Evolutionary conservation across 2,329 filamentous ascomycete genomes (phyloP).

Genomic region (Sclerotinia glacialis): DNA sequence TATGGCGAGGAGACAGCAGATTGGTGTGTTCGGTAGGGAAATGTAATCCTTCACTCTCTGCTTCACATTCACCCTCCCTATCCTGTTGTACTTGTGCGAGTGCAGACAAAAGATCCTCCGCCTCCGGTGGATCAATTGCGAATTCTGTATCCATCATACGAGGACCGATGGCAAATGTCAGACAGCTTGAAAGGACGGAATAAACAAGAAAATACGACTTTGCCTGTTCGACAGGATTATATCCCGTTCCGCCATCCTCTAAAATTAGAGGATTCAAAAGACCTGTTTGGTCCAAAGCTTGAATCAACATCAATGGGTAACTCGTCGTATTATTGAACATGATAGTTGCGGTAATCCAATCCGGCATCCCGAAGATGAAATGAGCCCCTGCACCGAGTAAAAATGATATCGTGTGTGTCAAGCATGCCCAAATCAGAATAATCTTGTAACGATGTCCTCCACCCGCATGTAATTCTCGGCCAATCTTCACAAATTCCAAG

Average conservation of each 20-base stretch:
- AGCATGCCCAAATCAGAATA: slow-evolving; percentile 45
- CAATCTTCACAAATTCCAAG: slow-evolving; percentile 47
- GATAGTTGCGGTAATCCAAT: slow-evolving; percentile 47
- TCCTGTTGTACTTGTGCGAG: slow-evolving; percentile 31
- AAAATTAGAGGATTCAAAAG: slow-evolving; percentile 50
- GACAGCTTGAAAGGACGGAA: slow-evolving; percentile 59
- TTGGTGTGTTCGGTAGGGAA: slow-evolving; percentile 46
- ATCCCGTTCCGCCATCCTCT: slow-evolving; percentile 45
- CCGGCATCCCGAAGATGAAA: slow-evolving; percentile 44
- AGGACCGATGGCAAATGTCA: slow-evolving; percentile 64
- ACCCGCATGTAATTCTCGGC: slow-evolving; percentile 43
- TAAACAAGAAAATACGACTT: slow-evolving; percentile 66
- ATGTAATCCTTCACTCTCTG: slow-evolving; percentile 29
- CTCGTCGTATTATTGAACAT: slow-evolving; percentile 52
- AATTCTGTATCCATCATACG: slow-evolving; percentile 51
- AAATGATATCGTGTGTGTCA: slow-evolving; percentile 44
- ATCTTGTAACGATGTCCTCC: slow-evolving; percentile 43
- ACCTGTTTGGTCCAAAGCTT: slow-evolving; percentile 45
- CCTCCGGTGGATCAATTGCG: slow-evolving; percentile 39
- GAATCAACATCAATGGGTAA: slow-evolving; percentile 47
- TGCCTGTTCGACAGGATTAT: slow-evolving; percentile 54
- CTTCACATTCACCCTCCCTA: slow-evolving; percentile 14
- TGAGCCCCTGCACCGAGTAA: slow-evolving; percentile 43
- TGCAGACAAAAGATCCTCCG: slow-evolving; percentile 23
- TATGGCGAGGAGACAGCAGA: slow-evolving; percentile 44